A percentile compares a stretch with the other conserved stretches of the same genome.
These are phyloP conservation scores for Candida parachauliodes DNA, from an alignment of 805 yeast genomes.

Conservation along the genomic window DNA sequence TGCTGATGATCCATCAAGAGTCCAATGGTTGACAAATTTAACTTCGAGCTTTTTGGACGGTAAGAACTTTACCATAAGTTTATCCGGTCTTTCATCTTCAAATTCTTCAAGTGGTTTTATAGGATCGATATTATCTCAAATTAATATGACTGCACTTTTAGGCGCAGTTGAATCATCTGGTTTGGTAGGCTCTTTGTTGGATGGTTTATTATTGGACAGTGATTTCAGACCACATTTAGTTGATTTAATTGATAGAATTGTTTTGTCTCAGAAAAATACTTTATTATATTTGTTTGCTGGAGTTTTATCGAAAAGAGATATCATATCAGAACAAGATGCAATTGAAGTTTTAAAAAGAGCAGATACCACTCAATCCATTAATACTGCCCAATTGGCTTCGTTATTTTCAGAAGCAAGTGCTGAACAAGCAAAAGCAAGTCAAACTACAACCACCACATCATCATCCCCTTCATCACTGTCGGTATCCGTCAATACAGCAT, in stretches of 20 bases:
- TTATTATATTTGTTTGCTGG: slow-evolving; percentile 20
- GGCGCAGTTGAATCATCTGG: slow-evolving; percentile 30
- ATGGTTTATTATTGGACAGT: slow-evolving; percentile 36
- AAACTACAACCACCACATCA: neutral
- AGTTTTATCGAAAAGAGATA: slow-evolving; percentile 20
- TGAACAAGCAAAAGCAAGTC: neutral
- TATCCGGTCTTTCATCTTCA: slow-evolving; percentile 2
- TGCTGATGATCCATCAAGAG: slow-evolving; percentile 26
- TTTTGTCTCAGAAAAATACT: slow-evolving; percentile 26
- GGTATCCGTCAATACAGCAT: neutral
- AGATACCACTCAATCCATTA: slow-evolving; percentile 10
- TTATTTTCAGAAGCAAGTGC: slow-evolving; percentile 27
- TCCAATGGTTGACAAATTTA: slow-evolving; percentile 26
- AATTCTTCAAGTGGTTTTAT: slow-evolving; percentile 2
- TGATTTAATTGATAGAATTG: slow-evolving; percentile 26
- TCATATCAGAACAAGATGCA: neutral
- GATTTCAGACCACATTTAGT: slow-evolving; percentile 30
- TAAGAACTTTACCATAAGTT: slow-evolving; percentile 5
- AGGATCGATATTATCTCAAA: slow-evolving; percentile 6
- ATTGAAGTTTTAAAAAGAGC: slow-evolving; percentile 10
- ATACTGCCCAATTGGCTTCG: slow-evolving; percentile 19
- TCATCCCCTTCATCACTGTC: neutral
- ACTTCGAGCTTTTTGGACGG: slow-evolving; percentile 22
- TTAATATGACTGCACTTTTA: slow-evolving; percentile 21
- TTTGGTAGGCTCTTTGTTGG: slow-evolving; percentile 27